Conservation (phyloP, 2,329 filamentous ascomycete genomes). For the Aschersonia sp. region DNA sequence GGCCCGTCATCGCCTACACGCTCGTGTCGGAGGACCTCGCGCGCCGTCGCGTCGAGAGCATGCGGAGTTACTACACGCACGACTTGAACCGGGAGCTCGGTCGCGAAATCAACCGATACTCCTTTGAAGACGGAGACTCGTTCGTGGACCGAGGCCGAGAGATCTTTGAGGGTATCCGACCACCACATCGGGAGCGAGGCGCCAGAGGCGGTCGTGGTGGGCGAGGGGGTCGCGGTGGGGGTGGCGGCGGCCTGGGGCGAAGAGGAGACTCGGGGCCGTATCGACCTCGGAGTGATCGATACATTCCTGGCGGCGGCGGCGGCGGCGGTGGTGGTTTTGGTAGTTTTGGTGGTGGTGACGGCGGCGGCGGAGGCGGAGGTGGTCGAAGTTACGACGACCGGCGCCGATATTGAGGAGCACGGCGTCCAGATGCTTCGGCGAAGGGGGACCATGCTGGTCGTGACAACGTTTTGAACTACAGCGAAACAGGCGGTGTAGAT, state of each 20-base stretch:
- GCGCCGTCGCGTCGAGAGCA: slow-evolving; percentile 45
- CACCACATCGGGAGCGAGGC: slow-evolving; percentile 35
- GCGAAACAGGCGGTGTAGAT: too few relatives aligned
- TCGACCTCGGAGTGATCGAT: slow-evolving; percentile 9
- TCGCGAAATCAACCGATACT: slow-evolving; percentile 50
- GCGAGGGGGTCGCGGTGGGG: slow-evolving; percentile 10
- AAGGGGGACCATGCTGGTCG: too few relatives aligned
- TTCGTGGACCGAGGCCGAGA: slow-evolving; percentile 63
- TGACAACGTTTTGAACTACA: too few relatives aligned
- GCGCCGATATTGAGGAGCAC: neutral
- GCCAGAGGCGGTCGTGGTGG: slow-evolving; percentile 13
- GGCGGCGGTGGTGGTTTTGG: too few relatives aligned
- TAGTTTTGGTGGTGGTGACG: too few relatives aligned
- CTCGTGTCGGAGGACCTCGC: slow-evolving; percentile 52
- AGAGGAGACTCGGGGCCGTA: slow-evolving; percentile 6
- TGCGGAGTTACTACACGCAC: slow-evolving; percentile 31
- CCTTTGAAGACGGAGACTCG: slow-evolving; percentile 50
- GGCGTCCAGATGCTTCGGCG: too few relatives aligned
- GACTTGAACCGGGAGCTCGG: slow-evolving; percentile 26
- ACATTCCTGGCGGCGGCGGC: slow-evolving; percentile 4
- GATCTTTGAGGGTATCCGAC: slow-evolving; percentile 49
- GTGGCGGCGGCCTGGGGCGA: slow-evolving; percentile 13
- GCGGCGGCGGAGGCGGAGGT: neutral
- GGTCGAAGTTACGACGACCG: slow-evolving; percentile 8
- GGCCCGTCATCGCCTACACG: slow-evolving; percentile 28